Evolutionary conservation across 768 basidiomycete species (phyloP), one percentile per base, ranked within the genome.

Genomic region (Cyclocybe aegerita): DNA sequence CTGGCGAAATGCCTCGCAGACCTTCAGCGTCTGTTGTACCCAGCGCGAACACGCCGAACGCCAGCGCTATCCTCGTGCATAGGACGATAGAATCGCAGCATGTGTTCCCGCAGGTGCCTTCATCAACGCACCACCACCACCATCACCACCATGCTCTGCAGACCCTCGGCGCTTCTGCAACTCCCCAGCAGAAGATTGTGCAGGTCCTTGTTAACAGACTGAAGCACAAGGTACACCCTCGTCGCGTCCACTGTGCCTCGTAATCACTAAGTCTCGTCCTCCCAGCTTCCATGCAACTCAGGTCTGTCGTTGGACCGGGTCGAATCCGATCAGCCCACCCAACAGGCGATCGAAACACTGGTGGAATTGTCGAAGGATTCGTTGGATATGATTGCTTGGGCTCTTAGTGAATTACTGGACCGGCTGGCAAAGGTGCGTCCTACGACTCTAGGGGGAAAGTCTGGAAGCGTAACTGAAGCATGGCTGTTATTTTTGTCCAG

Each of bases 241-340:
- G 11, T 49, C n/a, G 54, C 36, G 37, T 48, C 23, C 46, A 43
- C 45, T 41, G 10, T 17, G 34, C 7, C 57, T 14, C 37, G 46
- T 36, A 7, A 14, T 44, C 35, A 39, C 15, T 40, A 14, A 10
- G 34, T 9, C 33, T 1, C 33, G 4, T 48, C 17, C n/a, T 29
- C 36, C 23, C 60, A 97, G 94, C 78, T 97, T 7, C 94, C 93
- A 47, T 86, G 83, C 62, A 79, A 91, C 69, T 93, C 93, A 31
- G 93, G 93, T 14, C 73, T 81, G 37, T 72, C 83, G 9, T 65
- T 95, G 50, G 82, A 85, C 60, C 76, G 80, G 29, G 72, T 95
- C 47, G 93, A 96, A 68, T 75, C 74, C 7, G 92, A 95, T 67
- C 70, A 76, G 32, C 83, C 90, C 4, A 83, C 88, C 0, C 82